Conservation (phyloP, 805 yeast genomes). For the Komagataella pseudopastoris region DNA sequence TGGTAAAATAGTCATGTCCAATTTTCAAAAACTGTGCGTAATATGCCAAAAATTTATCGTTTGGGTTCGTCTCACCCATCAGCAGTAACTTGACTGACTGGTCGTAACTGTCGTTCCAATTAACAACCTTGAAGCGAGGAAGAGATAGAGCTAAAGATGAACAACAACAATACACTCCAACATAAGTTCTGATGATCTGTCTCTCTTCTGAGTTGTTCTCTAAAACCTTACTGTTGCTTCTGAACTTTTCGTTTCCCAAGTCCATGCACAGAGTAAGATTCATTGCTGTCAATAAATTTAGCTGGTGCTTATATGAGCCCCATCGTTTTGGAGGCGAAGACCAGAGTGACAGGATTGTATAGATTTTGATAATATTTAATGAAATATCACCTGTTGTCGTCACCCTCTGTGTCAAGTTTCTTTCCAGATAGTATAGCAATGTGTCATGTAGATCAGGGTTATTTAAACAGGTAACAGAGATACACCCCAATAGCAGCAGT, state of each 20-base stretch:
- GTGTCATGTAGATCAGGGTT: constrained; percentile 27
- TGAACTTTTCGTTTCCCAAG: constrained; percentile 22
- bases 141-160: constrained; percentile 36
- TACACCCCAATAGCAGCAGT: constrained; percentile 24
- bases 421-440: constrained; percentile 29
- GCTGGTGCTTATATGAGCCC: constrained; percentile 40
- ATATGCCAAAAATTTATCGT: constrained; percentile 29
- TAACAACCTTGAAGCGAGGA: constrained; percentile 34
- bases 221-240: constrained; percentile 13
- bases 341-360: constrained; percentile 35
- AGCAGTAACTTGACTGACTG: constrained; percentile 18
- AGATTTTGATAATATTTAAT: constrained; percentile 25
- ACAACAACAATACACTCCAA: constrained; percentile 36
- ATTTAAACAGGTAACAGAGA: constrained; percentile 34
- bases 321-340: constrained; percentile 36
- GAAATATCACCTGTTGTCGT: constrained; percentile 30
- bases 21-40: constrained; percentile 29
- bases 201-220: constrained; percentile 18
- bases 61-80: constrained; percentile 21
- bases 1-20: constrained; percentile 36
- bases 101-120: constrained; percentile 32
- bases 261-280: constrained; percentile 35
- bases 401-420: constrained; percentile 27
- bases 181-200: constrained; percentile 24
- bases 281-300: constrained; percentile 30